Percentiles rank a stretch among this genome's conserved stretches.
Evolutionary conservation across 805 yeast species (phyloP).

Genomic region (Cyberlindnera mississippiensis): DNA sequence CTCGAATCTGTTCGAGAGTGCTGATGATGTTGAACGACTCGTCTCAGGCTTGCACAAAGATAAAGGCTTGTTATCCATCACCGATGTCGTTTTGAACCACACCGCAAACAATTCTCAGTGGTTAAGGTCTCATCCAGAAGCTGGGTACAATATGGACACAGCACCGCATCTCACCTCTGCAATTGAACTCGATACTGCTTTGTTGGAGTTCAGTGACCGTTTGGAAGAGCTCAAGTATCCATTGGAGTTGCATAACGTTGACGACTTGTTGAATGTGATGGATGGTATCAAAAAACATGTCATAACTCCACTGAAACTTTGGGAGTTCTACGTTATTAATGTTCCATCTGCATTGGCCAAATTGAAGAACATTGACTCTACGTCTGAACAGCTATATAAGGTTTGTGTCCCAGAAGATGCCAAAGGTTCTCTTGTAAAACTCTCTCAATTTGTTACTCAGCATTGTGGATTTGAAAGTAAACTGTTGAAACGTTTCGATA

Average conservation of each 20-base stretch:
- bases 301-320: constrained; percentile 58
- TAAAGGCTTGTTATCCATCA: constrained; percentile 66
- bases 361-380: constrained; percentile 29
- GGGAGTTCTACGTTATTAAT: constrained; percentile 86
- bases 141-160: constrained; percentile 80
- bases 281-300: constrained; percentile 70
- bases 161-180: constrained; percentile 90
- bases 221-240: constrained; percentile 62
- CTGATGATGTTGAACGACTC: constrained; percentile 49
- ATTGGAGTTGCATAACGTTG: constrained; percentile 42
- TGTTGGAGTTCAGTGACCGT: constrained; percentile 59
- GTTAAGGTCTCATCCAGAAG: constrained; percentile 83
- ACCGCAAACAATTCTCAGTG: constrained; percentile 89
- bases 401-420: constrained; percentile 45
- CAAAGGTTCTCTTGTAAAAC: constrained; percentile 33
- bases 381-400: constrained; percentile 16
- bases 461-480: constrained; percentile 33
- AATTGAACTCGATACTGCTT: constrained; percentile 71
- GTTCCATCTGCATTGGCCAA: constrained; percentile 39
- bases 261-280: constrained; percentile 58
- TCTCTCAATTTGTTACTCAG: constrained; percentile 48
- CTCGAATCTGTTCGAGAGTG: constrained; percentile 52
- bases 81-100: constrained; percentile 93
- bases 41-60: constrained; percentile 47
- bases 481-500: constrained; percentile 47